Evolutionary conservation across 176 grass and related monocot species (phyloP).

Genomic region (Miscanthus lutarioriparius): DNA sequence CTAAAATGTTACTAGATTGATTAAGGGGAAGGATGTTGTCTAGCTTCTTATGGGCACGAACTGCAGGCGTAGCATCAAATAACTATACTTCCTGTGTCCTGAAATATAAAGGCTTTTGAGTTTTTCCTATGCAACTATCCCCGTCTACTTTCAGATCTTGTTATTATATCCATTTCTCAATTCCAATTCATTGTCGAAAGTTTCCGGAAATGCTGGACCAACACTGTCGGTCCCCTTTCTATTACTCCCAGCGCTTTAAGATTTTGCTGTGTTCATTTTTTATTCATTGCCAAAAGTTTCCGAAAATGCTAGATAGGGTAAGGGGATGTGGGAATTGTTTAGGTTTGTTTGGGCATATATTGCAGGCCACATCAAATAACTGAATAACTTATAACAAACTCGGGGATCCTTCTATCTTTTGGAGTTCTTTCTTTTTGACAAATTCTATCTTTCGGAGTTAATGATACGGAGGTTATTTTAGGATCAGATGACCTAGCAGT

Average conservation of each 20-base stretch:
- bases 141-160: not conserved
- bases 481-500: not conserved
- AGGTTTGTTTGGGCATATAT: not conserved
- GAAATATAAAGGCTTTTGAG: not conserved
- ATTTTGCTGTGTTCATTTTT: not conserved
- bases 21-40: not conserved
- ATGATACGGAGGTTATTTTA: not conserved
- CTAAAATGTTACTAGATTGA: not conserved
- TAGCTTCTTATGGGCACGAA: not conserved
- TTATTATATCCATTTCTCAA: not conserved
- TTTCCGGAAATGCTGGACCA: not conserved
- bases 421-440: too few species aligned
- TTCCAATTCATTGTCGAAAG: not conserved
- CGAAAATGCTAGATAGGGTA: not conserved
- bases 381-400: not conserved
- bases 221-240: not conserved
- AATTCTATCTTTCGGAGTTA: too few species aligned
- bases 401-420: not conserved
- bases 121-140: not conserved
- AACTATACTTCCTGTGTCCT: not conserved
- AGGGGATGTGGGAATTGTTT: not conserved
- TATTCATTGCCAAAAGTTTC: not conserved
- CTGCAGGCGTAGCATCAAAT: not conserved
- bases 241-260: not conserved
- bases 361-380: not conserved